Evolutionary conservation across 805 yeast genomes (phyloP), one percentile per base, ranked within the genome.

Genomic region (Torulaspora delbrueckii): DNA sequence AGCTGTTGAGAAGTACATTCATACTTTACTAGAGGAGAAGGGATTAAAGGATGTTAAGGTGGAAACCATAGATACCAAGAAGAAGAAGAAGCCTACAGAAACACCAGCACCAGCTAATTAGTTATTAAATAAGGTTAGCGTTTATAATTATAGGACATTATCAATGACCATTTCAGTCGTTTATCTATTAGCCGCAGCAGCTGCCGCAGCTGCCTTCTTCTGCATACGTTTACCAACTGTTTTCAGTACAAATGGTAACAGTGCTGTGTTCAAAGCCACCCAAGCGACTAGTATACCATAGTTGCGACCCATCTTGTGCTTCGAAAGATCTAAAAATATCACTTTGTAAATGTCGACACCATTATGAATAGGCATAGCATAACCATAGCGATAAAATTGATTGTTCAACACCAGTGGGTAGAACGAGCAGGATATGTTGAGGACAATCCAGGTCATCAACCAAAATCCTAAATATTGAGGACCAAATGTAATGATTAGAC

Each of bases 21-120:
- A 74, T 40, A 77, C 76, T 37, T 68, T 88, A 55, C 72, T 90
- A 55, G 80, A 82, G 55, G 93, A 87, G 56, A 84, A 87, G 68
- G 96, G 95, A 0, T 69, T 91, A 54, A 74, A 79, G 40, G 87
- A 84, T 50, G 85, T 90, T 51, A 88, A 88, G 68, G 91, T 90
- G n/a, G 96, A 89, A 66, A 85, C 81, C 56, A 76, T 85, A 14
- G 93, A 84, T 55, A 95, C 84, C 68, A 84, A 82, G 69, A 82
- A 82, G 67, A 82, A 83, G 71, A 83, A 82, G 54, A 52, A 52
- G 47, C 47, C 58, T 13, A 49, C 57, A 13, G 55, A 54, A 26
- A 55, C 48, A 8, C 35, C 52, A 25, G 19, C 43, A 9, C 19
- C 34, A 24, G 26, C 33, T 23, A 25, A 25, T 30, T 30, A 22